Conservation (phyloP, 2,329 filamentous ascomycete genomes). For the Teratosphaeria zuluensis region DNA sequence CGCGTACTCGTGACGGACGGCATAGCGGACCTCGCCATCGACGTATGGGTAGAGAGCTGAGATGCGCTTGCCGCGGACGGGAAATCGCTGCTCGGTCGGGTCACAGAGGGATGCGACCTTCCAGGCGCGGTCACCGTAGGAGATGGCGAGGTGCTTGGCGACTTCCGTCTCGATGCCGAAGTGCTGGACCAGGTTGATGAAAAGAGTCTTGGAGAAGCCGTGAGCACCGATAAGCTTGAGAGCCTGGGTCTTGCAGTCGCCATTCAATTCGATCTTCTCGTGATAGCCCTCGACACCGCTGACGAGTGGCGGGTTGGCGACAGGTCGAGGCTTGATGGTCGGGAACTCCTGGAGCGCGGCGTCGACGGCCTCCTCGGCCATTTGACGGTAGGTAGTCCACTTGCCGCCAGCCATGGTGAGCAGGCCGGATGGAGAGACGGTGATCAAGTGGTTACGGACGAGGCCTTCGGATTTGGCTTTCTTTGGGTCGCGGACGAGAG, state of each 20-base stretch:
- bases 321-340: conserved; percentile 47
- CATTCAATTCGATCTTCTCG: conserved; percentile 61
- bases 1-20: conserved; percentile 79
- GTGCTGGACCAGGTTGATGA: conserved; percentile 91
- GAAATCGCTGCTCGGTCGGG: conserved; percentile 70
- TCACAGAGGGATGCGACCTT: conserved; percentile 71
- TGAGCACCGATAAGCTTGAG: conserved; percentile 76
- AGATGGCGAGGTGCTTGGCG: conserved; percentile 74
- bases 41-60: conserved; percentile 78
- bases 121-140: conserved; percentile 90
- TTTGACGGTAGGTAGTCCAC: conserved; percentile 88
- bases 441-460: conserved; percentile 76
- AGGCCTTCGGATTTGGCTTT: conserved; percentile 78
- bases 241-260: conserved; percentile 72
- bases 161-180: conserved; percentile 88
- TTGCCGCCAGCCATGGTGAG: conserved; percentile 82
- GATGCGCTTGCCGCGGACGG: conserved; percentile 71
- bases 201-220: conserved; percentile 80
- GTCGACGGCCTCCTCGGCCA: conserved; percentile 84
- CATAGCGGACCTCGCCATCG: conserved; percentile 84
- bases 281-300: conserved; percentile 60
- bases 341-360: conserved; percentile 61
- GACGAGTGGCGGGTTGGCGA: conserved; percentile 51
- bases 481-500: conserved; percentile 76
- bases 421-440: conserved; percentile 67